Percentiles rank a stretch among this genome's conserved stretches.
phyloP scores from a whole-genome alignment of 495 filamentous ascomycete genomes.

The Letharia lupina region DNA sequence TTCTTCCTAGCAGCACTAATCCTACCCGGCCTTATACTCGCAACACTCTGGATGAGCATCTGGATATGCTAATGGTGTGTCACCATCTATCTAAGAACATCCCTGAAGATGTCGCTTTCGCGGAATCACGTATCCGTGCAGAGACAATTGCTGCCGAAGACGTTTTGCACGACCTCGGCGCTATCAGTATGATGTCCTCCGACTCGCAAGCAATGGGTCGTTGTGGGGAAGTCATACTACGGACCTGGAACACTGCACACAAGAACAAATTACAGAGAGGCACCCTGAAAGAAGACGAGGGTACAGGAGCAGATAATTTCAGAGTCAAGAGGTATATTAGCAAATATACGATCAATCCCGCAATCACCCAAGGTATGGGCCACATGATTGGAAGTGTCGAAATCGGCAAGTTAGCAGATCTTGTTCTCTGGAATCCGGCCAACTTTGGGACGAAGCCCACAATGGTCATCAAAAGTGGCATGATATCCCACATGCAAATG shows the following conservation, averaged over 20 bases:
- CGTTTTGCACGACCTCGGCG: slow-evolving; percentile 90
- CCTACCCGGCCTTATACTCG: slow-evolving; percentile 85
- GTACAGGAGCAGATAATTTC: slow-evolving; percentile 81
- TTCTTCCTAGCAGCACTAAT: slow-evolving; percentile 87
- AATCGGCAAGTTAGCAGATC: slow-evolving; percentile 82
- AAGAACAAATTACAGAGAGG: slow-evolving; percentile 95
- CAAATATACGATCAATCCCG: slow-evolving; percentile 98
- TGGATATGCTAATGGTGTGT: slow-evolving; percentile 99
- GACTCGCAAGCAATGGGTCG: slow-evolving; percentile 98
- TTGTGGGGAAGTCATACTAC: slow-evolving; percentile 86
- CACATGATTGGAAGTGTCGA: slow-evolving; percentile 86
- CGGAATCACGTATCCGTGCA: slow-evolving; percentile 86
- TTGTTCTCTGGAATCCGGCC: slow-evolving; percentile 81
- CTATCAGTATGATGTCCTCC: slow-evolving; percentile 96
- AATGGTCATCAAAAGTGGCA: slow-evolving; percentile 79
- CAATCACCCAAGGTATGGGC: slow-evolving; percentile 85
- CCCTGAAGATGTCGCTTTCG: slow-evolving; percentile 92
- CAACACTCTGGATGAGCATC: slow-evolving; percentile 94
- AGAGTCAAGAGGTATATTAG: slow-evolving; percentile 87
- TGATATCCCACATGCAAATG: slow-evolving; percentile 84
- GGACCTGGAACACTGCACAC: slow-evolving; percentile 97
- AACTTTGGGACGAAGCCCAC: slow-evolving; percentile 85
- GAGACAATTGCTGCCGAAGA: slow-evolving; percentile 98
- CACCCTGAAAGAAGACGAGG: slow-evolving; percentile 64
- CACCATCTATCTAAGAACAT: slow-evolving; percentile 90